Conservation (phyloP, 495 filamentous ascomycete genomes). For the Xylaria acuta region DNA sequence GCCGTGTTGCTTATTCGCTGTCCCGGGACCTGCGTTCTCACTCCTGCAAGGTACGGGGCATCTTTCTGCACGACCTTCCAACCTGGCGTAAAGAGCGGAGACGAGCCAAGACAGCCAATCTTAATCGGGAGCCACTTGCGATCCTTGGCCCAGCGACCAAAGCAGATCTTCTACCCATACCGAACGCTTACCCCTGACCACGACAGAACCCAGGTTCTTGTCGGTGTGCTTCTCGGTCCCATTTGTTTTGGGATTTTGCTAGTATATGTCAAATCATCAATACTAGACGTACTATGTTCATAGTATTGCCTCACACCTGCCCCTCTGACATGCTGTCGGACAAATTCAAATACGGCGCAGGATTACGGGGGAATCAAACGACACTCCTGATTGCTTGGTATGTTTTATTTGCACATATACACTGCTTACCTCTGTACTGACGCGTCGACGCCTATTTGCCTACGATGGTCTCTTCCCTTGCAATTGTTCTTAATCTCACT, state of each 20-base stretch:
- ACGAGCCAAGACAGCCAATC: slow-evolving; percentile 26
- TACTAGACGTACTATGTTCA: too few species aligned
- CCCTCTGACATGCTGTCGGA: slow-evolving; percentile 10
- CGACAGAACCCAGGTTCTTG: not conserved
- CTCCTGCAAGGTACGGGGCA: slow-evolving; percentile 27
- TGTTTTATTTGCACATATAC: slow-evolving; percentile 17
- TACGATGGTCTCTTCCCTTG: not conserved
- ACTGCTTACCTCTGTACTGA: not conserved
- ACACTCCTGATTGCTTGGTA: not conserved
- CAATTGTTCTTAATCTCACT: not conserved
- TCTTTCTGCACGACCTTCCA: slow-evolving; percentile 25
- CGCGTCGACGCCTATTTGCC: not conserved
- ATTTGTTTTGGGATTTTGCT: slow-evolving; percentile 17
- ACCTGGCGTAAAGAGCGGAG: slow-evolving; percentile 5
- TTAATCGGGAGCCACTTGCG: slow-evolving; percentile 22
- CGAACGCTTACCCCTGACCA: slow-evolving; percentile 5
- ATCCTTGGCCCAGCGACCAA: slow-evolving; percentile 12
- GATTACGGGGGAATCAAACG: slow-evolving; percentile 1
- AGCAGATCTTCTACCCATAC: slow-evolving; percentile 21
- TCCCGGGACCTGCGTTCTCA: slow-evolving; percentile 13
- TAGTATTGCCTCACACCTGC: not conserved
- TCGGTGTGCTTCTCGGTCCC: slow-evolving; percentile 22
- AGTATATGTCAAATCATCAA: slow-evolving; percentile 13
- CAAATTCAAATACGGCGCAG: slow-evolving; percentile 9
- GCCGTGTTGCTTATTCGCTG: not conserved